These are phyloP conservation scores for Penicillium decumbens DNA, from an alignment of 2,329 filamentous ascomycete genomes.

Conservation along the genomic window DNA sequence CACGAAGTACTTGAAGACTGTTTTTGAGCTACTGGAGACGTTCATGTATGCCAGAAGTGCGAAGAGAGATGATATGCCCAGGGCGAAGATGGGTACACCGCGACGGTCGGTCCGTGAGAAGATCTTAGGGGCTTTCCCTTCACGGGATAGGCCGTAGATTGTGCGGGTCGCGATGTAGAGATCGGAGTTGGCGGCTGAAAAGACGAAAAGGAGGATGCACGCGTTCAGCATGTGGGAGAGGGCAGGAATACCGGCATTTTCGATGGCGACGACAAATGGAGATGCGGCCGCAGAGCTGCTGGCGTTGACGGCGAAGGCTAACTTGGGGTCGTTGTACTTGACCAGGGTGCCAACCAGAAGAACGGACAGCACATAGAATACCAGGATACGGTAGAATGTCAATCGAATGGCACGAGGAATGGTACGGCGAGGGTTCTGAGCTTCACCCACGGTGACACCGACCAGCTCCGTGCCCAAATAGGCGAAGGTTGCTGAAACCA, in stretches of 20 bases:
- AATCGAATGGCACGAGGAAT: slow-evolving; percentile 74
- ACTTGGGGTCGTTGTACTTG: slow-evolving; percentile 61
- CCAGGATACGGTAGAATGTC: slow-evolving; percentile 74
- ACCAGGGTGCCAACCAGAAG: slow-evolving; percentile 73
- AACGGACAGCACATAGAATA: slow-evolving; percentile 73
- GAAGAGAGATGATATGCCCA: slow-evolving; percentile 58
- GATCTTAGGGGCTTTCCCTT: slow-evolving; percentile 67
- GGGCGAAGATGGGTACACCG: slow-evolving; percentile 65
- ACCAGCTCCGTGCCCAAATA: slow-evolving; percentile 73
- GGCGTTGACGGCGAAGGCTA: slow-evolving; percentile 48
- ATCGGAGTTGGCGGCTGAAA: slow-evolving; percentile 72
- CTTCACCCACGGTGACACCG: slow-evolving; percentile 73
- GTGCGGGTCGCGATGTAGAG: slow-evolving; percentile 71
- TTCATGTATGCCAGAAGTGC: slow-evolving; percentile 66
- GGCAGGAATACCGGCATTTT: slow-evolving; percentile 56
- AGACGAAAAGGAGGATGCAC: slow-evolving; percentile 70
- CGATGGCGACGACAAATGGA: slow-evolving; percentile 71
- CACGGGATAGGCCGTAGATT: slow-evolving; percentile 66
- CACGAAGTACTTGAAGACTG: slow-evolving; percentile 62
- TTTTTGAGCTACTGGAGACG: slow-evolving; percentile 53
- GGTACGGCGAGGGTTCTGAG: slow-evolving; percentile 71
- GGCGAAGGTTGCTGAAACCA: slow-evolving; percentile 73
- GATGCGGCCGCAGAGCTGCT: slow-evolving; percentile 57
- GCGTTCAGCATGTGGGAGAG: slow-evolving; percentile 68
- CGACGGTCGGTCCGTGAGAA: slow-evolving; percentile 66